A percentile compares a stretch with the other conserved stretches of the same genome.
Conservation (phyloP, 78 protist species). For the Cavenderia fasciculata region DNA sequence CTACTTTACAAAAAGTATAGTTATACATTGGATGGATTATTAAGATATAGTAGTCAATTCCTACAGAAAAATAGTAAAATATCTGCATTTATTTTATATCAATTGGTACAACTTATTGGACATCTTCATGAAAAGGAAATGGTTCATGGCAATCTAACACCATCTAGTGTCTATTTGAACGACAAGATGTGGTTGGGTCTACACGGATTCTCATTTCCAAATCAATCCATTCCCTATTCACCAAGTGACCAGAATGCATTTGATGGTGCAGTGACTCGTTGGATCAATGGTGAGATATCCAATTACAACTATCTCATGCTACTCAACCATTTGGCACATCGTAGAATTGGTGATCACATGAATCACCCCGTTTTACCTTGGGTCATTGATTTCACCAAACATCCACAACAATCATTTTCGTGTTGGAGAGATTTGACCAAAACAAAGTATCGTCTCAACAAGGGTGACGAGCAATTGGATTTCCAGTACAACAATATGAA, state of each 20-base stretch:
- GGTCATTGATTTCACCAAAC: slow-evolving; percentile 79
- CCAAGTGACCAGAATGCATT: background rate
- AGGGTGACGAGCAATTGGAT: slow-evolving; percentile 91
- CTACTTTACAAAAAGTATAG: slow-evolving; percentile 20
- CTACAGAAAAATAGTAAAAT: slow-evolving; percentile 26
- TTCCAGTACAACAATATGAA: slow-evolving; percentile 55
- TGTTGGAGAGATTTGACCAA: slow-evolving; percentile 78
- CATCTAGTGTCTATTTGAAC: slow-evolving; percentile 15
- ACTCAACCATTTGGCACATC: slow-evolving; percentile 80
- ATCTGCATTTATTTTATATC: slow-evolving; percentile 56
- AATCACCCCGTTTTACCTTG: slow-evolving; percentile 91
- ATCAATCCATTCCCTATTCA: background rate
- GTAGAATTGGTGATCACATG: slow-evolving; percentile 81
- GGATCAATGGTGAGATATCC: slow-evolving; percentile 71
- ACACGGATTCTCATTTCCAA: slow-evolving; percentile 50
- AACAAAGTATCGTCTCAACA: slow-evolving; percentile 85
- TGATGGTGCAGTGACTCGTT: slow-evolving; percentile 7
- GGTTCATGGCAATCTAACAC: slow-evolving; percentile 62
- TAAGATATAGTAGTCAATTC: slow-evolving; percentile 44
- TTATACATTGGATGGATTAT: slow-evolving; percentile 47
- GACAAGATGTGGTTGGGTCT: slow-evolving; percentile 70
- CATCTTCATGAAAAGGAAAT: slow-evolving; percentile 55
- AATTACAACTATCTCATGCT: slow-evolving; percentile 85
- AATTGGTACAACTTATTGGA: slow-evolving; percentile 29
- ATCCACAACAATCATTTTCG: background rate